Evolutionary conservation across 331 rosid genomes (phyloP), one percentile per base, ranked within the genome.

Genomic region (Pyrus hybrid): DNA sequence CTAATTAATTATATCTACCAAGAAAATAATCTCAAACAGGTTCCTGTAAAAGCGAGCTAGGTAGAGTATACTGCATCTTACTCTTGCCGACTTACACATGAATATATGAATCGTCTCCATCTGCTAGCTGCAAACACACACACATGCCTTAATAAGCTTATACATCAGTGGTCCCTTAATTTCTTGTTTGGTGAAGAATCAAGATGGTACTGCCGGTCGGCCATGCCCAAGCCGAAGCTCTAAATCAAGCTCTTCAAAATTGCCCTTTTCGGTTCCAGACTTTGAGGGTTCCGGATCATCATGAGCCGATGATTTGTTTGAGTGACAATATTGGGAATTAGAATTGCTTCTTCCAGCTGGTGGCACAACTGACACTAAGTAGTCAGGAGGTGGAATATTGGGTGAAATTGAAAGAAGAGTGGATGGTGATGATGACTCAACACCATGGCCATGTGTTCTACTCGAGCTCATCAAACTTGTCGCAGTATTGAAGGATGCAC

Each of bases 191-290:
- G 21, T 18, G 21, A 54, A 35, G 65, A 60, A 16, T 87, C 80
- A 91, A 54, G 89, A 66, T 60, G 91, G 83, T 73, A 67, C 20
- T 8, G 80, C 53, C 68, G 91, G 90, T 30, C 68, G 68, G 72
- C 90, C 81, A 20, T 88, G 85, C 13, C 98, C 97, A 0, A 93
- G 85, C 37, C 97, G 87, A 26, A 93, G 97, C 93, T 93, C 98
- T 63, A 93, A 88, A 87, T 93, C 97, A 82, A 91, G 83, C 78
- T 88, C 95, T 79, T 88, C 96, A 72, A 81, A 86, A 20, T 74
- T 77, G 53, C 75, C 81, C 21, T 71, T 76, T 33, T 71, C 67
- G 7, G 57, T 25, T 41, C 28, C 45, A 45, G 91, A 77, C 64
- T 81, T 32, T 20, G 81, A 22, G n/a, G 84, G 72, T 72, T 78